These are phyloP conservation scores for Xylaria scruposa DNA, from an alignment of 495 filamentous ascomycete species.

Conservation along the genomic window DNA sequence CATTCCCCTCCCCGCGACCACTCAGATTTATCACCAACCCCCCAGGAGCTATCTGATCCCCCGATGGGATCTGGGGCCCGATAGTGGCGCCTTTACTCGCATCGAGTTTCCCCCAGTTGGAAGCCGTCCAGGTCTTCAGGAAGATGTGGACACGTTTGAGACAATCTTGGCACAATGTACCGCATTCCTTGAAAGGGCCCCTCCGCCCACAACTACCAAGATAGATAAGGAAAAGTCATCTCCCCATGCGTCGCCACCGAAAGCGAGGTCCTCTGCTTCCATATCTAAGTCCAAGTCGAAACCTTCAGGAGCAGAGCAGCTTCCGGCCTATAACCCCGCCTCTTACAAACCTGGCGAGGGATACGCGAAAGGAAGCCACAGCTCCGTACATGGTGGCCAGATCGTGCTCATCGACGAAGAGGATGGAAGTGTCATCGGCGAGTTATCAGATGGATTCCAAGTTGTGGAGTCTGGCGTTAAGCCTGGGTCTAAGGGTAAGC, in stretches of 20 bases:
- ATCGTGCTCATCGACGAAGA: conserved; percentile 97
- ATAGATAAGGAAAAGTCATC: conserved; percentile 62
- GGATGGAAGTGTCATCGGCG: conserved; percentile 92
- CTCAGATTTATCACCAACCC: conserved; percentile 93
- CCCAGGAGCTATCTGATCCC: conserved; percentile 90
- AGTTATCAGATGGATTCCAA: conserved; percentile 81
- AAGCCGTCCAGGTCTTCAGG: conserved; percentile 73
- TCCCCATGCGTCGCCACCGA: conserved; percentile 45
- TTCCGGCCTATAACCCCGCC: conserved; percentile 78
- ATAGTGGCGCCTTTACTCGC: conserved; percentile 85
- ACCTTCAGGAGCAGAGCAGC: conserved; percentile 47
- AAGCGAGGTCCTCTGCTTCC: conserved; percentile 45
- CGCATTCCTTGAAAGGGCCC: conserved; percentile 83
- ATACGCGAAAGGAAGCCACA: conserved; percentile 65
- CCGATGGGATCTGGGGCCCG: conserved; percentile 87
- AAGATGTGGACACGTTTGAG: conserved; percentile 95
- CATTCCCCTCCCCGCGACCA: conserved; percentile 86
- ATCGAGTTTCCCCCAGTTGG: conserved; percentile 85
- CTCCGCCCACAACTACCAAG: conserved; percentile 57
- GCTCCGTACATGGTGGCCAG: conserved; percentile 63
- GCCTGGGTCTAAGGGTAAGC: conserved; percentile 85
- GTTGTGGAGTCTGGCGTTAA: conserved; percentile 77
- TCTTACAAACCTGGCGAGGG: conserved; percentile 80
- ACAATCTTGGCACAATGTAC: conserved; percentile 96
- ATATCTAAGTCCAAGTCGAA: conserved; percentile 49